Conservation (phyloP, 148 eudicot species). For the Persicaria maculosa region DNA sequence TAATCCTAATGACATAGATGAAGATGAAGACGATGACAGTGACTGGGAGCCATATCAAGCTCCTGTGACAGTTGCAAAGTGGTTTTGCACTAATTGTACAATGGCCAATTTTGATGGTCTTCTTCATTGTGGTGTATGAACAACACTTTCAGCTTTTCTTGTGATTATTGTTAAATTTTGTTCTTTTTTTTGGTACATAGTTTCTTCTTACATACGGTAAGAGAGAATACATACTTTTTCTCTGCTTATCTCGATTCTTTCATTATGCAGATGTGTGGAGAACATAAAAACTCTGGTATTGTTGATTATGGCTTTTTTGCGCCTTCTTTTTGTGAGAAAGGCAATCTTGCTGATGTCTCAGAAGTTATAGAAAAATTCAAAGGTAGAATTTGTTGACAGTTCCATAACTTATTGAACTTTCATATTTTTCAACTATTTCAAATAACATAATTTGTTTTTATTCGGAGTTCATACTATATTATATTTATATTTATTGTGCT, state of each 20-base stretch:
- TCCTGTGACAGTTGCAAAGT: constrained; percentile 38
- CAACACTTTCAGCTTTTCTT: too few relatives aligned
- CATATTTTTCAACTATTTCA: too few relatives aligned
- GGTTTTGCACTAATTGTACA: constrained; percentile 95
- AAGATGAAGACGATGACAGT: constrained; percentile 61
- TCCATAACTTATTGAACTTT: neutral
- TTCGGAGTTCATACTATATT: too few relatives aligned
- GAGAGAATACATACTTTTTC: too few relatives aligned
- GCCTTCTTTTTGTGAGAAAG: constrained; percentile 43
- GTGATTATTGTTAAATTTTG: neutral
- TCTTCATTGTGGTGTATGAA: constrained; percentile 60
- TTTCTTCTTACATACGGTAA: too few relatives aligned
- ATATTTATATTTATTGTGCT: too few relatives aligned
- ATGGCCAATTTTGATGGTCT: constrained; percentile 51
- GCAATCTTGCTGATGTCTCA: constrained; percentile 22
- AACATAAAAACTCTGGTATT: constrained; percentile 84
- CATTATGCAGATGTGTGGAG: constrained; percentile 58
- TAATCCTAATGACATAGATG: constrained; percentile 25
- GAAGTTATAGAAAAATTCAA: constrained; percentile 35
- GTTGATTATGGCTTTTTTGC: constrained; percentile 73
- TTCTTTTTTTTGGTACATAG: constrained; percentile 14
- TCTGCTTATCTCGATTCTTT: constrained; percentile 10
- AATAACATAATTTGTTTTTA: too few relatives aligned
- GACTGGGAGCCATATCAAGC: constrained; percentile 75
- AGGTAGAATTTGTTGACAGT: constrained; percentile 28